These are phyloP conservation scores for Trichoderma gracile DNA, from an alignment of 2,329 filamentous ascomycete species.

Conservation along the genomic window DNA sequence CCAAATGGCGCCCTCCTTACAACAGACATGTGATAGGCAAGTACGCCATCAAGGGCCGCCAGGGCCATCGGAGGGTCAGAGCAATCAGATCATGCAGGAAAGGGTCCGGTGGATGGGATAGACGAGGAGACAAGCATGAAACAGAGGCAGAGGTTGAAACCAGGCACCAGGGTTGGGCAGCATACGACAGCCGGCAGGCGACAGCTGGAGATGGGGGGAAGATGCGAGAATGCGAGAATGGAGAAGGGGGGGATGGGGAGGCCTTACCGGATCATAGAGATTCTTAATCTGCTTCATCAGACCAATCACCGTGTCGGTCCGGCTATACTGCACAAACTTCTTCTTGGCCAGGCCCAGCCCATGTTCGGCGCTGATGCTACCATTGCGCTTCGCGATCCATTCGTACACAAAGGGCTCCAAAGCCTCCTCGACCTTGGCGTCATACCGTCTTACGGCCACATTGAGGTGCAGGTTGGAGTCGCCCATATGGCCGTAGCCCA, in stretches of 20 bases:
- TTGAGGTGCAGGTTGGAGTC: conserved; percentile 96
- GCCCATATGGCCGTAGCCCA: conserved; percentile 98
- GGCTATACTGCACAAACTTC: conserved; percentile 90
- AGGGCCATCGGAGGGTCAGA: background rate
- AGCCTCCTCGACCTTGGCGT: conserved; percentile 80
- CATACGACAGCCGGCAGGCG: conserved; percentile 1
- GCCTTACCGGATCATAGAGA: conserved; percentile 86
- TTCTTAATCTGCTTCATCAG: conserved; percentile 96
- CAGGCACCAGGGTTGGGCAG: background rate
- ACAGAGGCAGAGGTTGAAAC: conserved; percentile 13
- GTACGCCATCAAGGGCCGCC: background rate
- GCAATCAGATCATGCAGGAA: conserved; percentile 9
- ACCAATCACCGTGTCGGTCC: conserved; percentile 79
- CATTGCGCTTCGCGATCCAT: conserved; percentile 85
- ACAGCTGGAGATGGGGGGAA: background rate
- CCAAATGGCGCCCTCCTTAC: background rate
- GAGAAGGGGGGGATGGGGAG: background rate
- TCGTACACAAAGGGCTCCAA: conserved; percentile 97
- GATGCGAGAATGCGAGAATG: background rate
- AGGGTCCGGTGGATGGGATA: background rate
- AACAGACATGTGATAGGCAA: conserved; percentile 5
- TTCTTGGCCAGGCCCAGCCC: conserved; percentile 94
- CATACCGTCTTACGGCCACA: conserved; percentile 77
- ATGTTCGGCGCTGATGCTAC: conserved; percentile 96
- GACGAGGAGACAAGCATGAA: background rate